Conservation (phyloP, 768 basidiomycete species). For the Lactarius sanguifluus region DNA sequence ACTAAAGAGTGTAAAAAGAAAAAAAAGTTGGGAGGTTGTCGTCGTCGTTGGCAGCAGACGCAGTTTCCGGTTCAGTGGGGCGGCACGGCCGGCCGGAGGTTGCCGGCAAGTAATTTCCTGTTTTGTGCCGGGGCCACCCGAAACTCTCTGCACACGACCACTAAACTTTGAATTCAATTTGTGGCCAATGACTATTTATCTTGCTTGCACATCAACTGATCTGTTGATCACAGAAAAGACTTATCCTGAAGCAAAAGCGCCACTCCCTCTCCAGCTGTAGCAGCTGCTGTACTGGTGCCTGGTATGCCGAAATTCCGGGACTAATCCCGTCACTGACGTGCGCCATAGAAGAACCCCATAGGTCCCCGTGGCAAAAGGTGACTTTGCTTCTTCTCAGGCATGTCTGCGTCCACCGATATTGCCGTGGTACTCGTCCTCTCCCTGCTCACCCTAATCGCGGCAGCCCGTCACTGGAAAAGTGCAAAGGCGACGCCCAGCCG, state of each 20-base stretch:
- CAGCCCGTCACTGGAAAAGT: neutral
- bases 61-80: neutral
- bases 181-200: neutral
- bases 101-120: neutral
- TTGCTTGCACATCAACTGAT: neutral
- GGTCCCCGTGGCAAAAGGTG: neutral
- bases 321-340: neutral
- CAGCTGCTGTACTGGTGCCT: neutral
- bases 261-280: neutral
- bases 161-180: no score
- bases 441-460: conserved; percentile 1
- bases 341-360: neutral
- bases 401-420: conserved; percentile 9
- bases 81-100: conserved; percentile 15
- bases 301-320: neutral
- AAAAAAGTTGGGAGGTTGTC: neutral
- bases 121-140: neutral
- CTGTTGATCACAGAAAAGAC: neutral
- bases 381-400: neutral
- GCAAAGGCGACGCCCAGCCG: neutral
- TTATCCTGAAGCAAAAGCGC: neutral
- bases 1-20: conserved; percentile 9
- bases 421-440: neutral
- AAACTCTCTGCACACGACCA: neutral
- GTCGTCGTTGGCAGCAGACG: neutral